Evolutionary conservation across 192 early-diverging fungal species (phyloP).

Genomic region (Pilaira anomala): DNA sequence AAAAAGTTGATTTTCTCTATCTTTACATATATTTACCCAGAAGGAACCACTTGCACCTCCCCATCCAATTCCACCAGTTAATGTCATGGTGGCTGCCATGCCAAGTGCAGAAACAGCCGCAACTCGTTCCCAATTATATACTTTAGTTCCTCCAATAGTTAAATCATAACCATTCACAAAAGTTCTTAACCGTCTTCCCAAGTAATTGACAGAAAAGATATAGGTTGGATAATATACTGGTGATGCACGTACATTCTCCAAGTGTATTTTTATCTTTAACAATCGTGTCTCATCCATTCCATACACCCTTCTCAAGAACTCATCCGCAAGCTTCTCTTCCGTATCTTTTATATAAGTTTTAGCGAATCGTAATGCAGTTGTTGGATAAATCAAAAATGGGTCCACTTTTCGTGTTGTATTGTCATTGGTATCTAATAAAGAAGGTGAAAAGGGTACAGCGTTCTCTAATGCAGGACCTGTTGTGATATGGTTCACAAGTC

Average conservation of each 20-base stretch:
- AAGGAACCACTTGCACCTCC: conserved; percentile 33
- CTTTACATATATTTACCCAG: conserved; percentile 32
- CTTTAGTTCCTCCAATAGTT: conserved; percentile 39
- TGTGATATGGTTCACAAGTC: conserved; percentile 46
- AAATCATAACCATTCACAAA: conserved; percentile 52
- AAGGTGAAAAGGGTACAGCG: conserved; percentile 31
- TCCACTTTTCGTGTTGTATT: conserved; percentile 38
- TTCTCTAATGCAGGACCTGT: conserved; percentile 38
- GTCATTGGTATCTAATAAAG: conserved; percentile 38
- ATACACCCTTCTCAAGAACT: conserved; percentile 39
- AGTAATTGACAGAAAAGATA: conserved; percentile 41
- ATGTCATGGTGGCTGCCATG: conserved; percentile 26
- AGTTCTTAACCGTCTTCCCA: conserved; percentile 46
- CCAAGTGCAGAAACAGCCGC: conserved; percentile 39
- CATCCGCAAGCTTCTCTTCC: conserved; percentile 41
- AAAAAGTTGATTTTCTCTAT: not conserved
- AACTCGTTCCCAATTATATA: conserved; percentile 51
- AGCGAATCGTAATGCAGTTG: conserved; percentile 44
- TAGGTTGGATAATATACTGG: conserved; percentile 53
- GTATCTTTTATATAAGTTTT: conserved; percentile 39
- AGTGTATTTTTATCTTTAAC: conserved; percentile 41
- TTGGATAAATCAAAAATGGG: conserved; percentile 45
- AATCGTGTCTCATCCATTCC: conserved; percentile 42
- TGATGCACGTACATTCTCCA: conserved; percentile 36
- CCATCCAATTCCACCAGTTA: conserved; percentile 32